Evolutionary conservation across 129 eudicot species (phyloP).

Genomic region (Saposhnikovia divaricata): DNA sequence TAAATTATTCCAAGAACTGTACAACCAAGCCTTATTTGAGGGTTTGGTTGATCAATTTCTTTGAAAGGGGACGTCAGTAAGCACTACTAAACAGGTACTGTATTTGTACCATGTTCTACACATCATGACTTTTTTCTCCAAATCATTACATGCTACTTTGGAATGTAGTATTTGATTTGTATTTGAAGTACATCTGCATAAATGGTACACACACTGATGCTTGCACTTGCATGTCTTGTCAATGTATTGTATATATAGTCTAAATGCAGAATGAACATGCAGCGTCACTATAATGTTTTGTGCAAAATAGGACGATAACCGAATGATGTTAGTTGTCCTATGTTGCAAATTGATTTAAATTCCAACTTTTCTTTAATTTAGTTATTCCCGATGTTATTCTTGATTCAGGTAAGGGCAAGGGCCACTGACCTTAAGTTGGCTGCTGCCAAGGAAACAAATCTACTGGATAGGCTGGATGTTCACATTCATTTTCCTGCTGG

Average conservation of each 20-base stretch:
- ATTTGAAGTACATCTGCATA: not conserved
- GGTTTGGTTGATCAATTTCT: not conserved
- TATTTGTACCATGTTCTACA: not conserved
- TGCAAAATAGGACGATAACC: not conserved
- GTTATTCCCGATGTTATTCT: conserved; percentile 4
- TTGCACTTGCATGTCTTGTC: not conserved
- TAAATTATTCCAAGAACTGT: not conserved
- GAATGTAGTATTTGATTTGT: not conserved
- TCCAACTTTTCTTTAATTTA: not conserved
- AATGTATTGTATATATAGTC: not conserved
- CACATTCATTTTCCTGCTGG: conserved; percentile 99
- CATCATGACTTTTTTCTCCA: not conserved
- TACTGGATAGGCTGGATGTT: conserved; percentile 71
- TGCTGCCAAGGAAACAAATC: conserved; percentile 43
- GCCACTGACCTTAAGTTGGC: conserved; percentile 71
- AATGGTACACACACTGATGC: not conserved
- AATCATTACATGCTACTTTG: not conserved
- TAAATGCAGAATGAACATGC: not conserved
- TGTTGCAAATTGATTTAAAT: no score
- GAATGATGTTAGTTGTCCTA: not conserved
- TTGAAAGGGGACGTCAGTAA: not conserved
- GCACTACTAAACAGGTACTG: not conserved
- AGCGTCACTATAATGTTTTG: not conserved
- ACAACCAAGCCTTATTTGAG: not conserved
- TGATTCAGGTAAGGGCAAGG: conserved; percentile 69